Base-by-base conservation (phyloP, 2,329 filamentous ascomycete genomes). In the Pestalotiopsis sp. region DNA sequence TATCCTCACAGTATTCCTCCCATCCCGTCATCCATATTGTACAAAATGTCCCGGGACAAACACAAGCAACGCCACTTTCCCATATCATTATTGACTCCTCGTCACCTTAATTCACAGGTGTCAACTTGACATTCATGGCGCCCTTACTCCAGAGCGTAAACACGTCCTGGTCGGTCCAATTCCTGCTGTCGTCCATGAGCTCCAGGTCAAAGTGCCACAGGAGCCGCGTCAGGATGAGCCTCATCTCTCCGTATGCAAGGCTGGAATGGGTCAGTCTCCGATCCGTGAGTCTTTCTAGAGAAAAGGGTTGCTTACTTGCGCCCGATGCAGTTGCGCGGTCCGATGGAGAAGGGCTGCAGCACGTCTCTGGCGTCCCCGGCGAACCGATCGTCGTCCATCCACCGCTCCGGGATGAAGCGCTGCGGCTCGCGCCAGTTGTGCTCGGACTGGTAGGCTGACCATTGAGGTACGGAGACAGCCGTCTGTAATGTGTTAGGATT, bases 361-460 rank as follows among this genome's bases (percentile, higher is more conserved):
- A 40, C 61, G 14, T 64, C 60, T 52, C n/a, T 56, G n/a, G 59
- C 25, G 20, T 69, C 68, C 25, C 62, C 58, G 9, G 60, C 61
- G 12, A 65, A 69, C 17, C 40, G 20, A 4, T 59, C 31, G 12
- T 67, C 68, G 2, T 57, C 68, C 7, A 69, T 52, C 4, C 27
- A 69, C 3, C 68, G 65, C 60, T 69, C 68, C 4, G 68, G 68
- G 25, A 76, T 78, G 72, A 82, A 89, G 0, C 72, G 73, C 27
- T 82, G 76, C 0, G 86, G 82, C 1, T 84, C 77, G 7, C 76
- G 77, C 73, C 86, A 89, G 72, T 85, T 79, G 12, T 76, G 73
- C 2, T 80, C 76, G 65, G 81, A 82, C 69, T 82, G 82, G 70
- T 59, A 65, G 7, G 82, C 77, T 1, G 83, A 78, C 73, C 78